Percentiles rank a stretch among this genome's conserved stretches.
phyloP scores from a whole-genome alignment of 163 green algal genomes.

The Volvox carteri region DNA sequence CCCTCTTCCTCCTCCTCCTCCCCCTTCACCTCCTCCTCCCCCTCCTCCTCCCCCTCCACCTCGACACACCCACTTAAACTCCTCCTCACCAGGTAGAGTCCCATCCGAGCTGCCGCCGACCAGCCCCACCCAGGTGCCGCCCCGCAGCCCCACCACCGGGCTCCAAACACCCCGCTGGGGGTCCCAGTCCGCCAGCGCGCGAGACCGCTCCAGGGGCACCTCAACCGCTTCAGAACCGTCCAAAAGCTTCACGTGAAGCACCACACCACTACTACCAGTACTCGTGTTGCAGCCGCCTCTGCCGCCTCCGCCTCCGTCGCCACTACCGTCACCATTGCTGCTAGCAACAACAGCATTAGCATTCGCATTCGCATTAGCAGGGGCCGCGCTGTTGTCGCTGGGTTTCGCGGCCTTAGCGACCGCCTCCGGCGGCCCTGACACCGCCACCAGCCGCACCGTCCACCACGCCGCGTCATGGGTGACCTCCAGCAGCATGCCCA shows the following conservation, averaged over 20 bases:
- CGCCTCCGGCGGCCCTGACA: neutral
- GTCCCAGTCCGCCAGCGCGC: neutral
- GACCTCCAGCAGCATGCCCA: constrained; percentile 14
- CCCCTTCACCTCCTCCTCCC: too few species aligned
- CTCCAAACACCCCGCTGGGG: neutral
- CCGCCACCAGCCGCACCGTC: neutral
- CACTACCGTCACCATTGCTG: too few species aligned
- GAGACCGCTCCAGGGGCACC: constrained; percentile 25
- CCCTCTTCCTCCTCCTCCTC: too few species aligned
- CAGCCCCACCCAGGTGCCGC: too few species aligned
- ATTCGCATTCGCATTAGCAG: too few species aligned
- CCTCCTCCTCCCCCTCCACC: too few species aligned
- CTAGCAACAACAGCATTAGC: too few species aligned
- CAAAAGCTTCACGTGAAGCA: neutral
- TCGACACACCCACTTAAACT: too few species aligned
- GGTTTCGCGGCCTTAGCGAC: neutral
- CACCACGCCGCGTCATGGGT: constrained; percentile 43
- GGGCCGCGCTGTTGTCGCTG: too few species aligned
- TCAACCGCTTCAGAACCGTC: neutral
- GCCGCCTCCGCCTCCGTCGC: neutral
- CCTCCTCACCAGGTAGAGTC: too few species aligned
- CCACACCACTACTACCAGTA: neutral
- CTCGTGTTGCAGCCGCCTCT: neutral
- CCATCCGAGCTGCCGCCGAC: too few species aligned
- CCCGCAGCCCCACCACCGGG: too few species aligned